Base-by-base conservation (phyloP, 2,329 filamentous ascomycete genomes). In the Colletotrichum lentis region DNA sequence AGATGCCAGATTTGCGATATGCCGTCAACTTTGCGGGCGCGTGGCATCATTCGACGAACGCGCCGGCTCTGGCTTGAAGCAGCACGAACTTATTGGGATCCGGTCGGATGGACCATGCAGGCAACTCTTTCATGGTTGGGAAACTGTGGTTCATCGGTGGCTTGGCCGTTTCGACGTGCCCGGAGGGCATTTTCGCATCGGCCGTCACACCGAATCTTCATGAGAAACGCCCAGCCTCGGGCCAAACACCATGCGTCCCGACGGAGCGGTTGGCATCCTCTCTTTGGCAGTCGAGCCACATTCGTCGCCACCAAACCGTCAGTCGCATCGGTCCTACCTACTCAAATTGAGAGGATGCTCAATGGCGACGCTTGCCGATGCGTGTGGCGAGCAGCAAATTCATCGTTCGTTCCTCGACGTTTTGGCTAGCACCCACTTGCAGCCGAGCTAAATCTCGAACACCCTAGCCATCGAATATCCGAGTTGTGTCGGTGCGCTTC, bases 401-500 rank as follows among this genome's bases (percentile, higher is more conserved):
- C 31, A 27, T 67, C 31, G 46, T 59, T 37, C 43, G 39, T 64
- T 49, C 12, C 61, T 64, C 39, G 41, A 31, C n/a, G 14, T 31
- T 53, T 18, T 41, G 35, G 27, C 41, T 22, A 22, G 47, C 56
- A 57, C 67, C 41, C 49, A 53, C 16, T 12, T n/a, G 18, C 37
- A 50, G 46, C 35, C 52, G 63, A 43, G 52, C 64, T 62, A 46
- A 16, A 37, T n/a, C 47, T 63, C 47, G 27, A 73, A 74, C 24
- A 65, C 73, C 52, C 64, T 68, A 44, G 69, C 57, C 14, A 62
- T 59, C 10, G 69, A 71, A 22, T 71, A 53, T 50, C 69, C 66
- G n/a, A 70, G 52, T 18, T 64, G 56, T 4, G 39, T 69, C 12
- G 71, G 66, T 41, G 71, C 71, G 11, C 61, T 69, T 43, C 56